Evolutionary conservation across 108 stramenopile species (phyloP).

Genomic region (Discostella pseudostelligera): DNA sequence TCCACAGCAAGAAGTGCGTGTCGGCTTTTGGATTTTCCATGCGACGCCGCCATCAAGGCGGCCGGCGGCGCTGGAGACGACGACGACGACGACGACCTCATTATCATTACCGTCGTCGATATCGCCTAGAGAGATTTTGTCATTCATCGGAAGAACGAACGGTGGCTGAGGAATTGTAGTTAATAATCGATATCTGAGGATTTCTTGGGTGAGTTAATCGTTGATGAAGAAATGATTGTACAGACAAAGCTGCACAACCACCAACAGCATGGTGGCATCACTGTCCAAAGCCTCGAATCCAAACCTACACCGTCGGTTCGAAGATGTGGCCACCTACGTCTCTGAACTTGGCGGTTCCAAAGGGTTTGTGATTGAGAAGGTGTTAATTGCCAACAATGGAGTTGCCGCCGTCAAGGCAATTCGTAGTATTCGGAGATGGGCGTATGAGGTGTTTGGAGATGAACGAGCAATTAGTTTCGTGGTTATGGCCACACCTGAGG

Average conservation of each 20-base stretch:
- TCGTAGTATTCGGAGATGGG: constrained; percentile 94
- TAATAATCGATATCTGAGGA: no score
- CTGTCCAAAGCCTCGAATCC: constrained; percentile 25
- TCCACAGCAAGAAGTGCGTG: background rate
- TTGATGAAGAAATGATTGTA: no score
- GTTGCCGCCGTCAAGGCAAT: constrained; percentile 97
- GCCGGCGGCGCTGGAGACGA: no score
- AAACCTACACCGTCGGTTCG: constrained; percentile 73
- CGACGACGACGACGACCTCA: no score
- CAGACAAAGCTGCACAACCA: background rate
- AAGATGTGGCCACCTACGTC: constrained; percentile 63
- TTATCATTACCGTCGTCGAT: no score
- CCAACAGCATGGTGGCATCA: background rate
- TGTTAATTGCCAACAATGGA: constrained; percentile 92
- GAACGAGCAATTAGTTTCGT: constrained; percentile 93
- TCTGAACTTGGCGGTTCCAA: constrained; percentile 66
- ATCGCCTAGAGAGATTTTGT: no score
- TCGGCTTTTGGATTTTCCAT: background rate
- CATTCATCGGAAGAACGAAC: no score
- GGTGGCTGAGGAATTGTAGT: no score
- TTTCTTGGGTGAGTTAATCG: no score
- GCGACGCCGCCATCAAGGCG: no score
- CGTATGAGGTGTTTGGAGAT: constrained; percentile 93
- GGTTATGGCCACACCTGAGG: constrained; percentile 99
- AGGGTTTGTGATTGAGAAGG: constrained; percentile 73